Evolutionary conservation across 106 monocot genomes (phyloP).

Genomic region (Apostasia shenzhenica): DNA sequence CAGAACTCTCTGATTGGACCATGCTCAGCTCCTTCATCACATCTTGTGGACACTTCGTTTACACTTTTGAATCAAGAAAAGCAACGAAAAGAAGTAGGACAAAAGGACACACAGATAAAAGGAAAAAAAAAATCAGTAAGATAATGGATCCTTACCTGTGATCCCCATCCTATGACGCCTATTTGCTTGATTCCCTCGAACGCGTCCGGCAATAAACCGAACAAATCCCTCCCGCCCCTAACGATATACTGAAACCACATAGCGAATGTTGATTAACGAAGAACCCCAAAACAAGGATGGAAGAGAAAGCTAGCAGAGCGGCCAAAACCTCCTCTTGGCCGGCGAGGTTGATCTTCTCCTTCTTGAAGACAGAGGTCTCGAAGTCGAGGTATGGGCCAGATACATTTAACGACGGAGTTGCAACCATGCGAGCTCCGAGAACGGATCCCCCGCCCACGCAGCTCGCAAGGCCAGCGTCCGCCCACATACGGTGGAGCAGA

Average conservation of each 20-base stretch:
- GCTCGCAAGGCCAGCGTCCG: not conserved
- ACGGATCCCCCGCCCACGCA: conserved; percentile 2
- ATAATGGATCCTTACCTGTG: conserved; percentile 43
- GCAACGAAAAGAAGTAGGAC: no score
- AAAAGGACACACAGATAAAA: no score
- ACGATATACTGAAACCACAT: conserved; percentile 62
- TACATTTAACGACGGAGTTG: conserved; percentile 31
- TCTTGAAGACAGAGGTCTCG: conserved; percentile 83
- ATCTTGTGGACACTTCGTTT: no score
- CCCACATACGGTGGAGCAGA: conserved; percentile 3
- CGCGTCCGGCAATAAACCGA: conserved; percentile 71
- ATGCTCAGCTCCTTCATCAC: no score
- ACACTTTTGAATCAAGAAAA: no score
- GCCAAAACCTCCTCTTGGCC: conserved; percentile 73
- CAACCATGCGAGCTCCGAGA: conserved; percentile 45
- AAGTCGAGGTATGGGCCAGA: conserved; percentile 56
- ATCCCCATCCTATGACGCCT: conserved; percentile 89
- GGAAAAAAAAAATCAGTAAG: no score
- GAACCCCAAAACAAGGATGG: not conserved
- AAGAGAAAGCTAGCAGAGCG: not conserved
- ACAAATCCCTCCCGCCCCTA: conserved; percentile 85
- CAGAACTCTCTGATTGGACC: no score
- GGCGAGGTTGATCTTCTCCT: conserved; percentile 86
- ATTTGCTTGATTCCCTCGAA: conserved; percentile 92
- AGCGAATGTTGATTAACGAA: not conserved